A percentile compares a stretch with the other conserved stretches of the same genome.
Evolutionary conservation across 768 basidiomycete species (phyloP).

Genomic region (Mycena haematopus): DNA sequence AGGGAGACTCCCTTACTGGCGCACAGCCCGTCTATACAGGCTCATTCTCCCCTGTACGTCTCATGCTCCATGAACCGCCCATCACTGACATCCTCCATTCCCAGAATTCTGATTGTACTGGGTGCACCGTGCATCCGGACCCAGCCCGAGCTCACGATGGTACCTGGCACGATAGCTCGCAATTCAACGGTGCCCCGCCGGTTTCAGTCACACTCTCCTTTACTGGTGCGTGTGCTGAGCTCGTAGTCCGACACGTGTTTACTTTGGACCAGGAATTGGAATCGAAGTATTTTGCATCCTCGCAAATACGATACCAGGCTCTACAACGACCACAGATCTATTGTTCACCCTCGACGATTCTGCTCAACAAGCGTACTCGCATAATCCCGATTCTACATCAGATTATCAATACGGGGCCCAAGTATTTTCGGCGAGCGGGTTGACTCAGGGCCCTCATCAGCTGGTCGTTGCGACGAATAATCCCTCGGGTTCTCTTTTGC

Average conservation of each 20-base stretch:
- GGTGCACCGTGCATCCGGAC: slow-evolving; percentile 15
- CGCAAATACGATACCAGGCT: not conserved
- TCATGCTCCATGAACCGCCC: not conserved
- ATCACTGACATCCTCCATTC: not conserved
- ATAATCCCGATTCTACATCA: slow-evolving; percentile 6
- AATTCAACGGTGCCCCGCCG: not conserved
- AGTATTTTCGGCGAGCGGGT: slow-evolving; percentile 5
- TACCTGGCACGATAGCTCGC: slow-evolving; percentile 26
- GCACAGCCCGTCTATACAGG: slow-evolving; percentile 6
- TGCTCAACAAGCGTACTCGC: not conserved
- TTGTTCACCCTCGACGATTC: slow-evolving; percentile 16
- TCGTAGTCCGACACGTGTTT: not conserved
- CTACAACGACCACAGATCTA: slow-evolving; percentile 9
- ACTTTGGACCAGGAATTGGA: not conserved
- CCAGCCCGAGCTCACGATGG: not conserved
- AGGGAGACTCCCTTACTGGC: slow-evolving; percentile 18
- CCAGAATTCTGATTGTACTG: slow-evolving; percentile 25
- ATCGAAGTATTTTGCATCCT: slow-evolving; percentile 21
- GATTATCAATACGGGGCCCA: slow-evolving; percentile 5
- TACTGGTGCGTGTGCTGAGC: slow-evolving; percentile 7
- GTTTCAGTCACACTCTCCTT: slow-evolving; percentile 23
- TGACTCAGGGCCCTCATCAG: slow-evolving; percentile 2
- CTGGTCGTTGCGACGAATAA: slow-evolving; percentile 15
- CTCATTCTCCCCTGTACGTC: slow-evolving; percentile 12
- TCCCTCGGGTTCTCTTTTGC: slow-evolving; percentile 9